Conservation (phyloP, 2,329 filamentous ascomycete genomes). For the Thelonectria blattea region DNA sequence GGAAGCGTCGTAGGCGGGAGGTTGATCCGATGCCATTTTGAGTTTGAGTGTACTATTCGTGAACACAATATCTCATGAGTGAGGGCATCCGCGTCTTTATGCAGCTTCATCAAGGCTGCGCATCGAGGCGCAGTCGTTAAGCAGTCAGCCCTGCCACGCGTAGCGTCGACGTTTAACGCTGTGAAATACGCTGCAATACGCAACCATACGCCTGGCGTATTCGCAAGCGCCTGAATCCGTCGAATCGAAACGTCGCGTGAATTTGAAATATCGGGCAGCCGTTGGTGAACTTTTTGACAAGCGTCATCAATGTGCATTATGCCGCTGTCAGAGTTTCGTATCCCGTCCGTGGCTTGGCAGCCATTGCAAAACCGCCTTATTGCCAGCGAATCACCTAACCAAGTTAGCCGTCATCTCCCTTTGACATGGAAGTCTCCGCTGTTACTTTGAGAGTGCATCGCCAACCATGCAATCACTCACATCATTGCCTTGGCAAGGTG, state of each 20-base stretch:
- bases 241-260: no score
- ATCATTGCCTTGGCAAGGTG: conserved; percentile 1
- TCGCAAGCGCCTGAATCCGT: no score
- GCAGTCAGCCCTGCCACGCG: no score
- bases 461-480: conserved; percentile 5
- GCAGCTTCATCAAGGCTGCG: no score
- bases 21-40: not conserved
- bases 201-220: no score
- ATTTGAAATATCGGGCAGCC: no score
- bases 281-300: not conserved
- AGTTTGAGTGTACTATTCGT: not conserved
- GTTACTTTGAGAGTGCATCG: conserved; percentile 9
- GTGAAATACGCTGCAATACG: no score
- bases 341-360: not conserved
- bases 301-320: not conserved
- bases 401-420: not conserved
- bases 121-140: no score
- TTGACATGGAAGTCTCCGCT: not conserved
- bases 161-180: no score
- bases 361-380: not conserved
- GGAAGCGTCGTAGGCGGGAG: not conserved
- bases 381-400: not conserved
- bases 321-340: not conserved
- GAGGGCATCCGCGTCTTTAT: no score
- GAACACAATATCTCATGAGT: not conserved